Conservation (phyloP, 108 stramenopile species). For the Mediolabrus comicus region DNA sequence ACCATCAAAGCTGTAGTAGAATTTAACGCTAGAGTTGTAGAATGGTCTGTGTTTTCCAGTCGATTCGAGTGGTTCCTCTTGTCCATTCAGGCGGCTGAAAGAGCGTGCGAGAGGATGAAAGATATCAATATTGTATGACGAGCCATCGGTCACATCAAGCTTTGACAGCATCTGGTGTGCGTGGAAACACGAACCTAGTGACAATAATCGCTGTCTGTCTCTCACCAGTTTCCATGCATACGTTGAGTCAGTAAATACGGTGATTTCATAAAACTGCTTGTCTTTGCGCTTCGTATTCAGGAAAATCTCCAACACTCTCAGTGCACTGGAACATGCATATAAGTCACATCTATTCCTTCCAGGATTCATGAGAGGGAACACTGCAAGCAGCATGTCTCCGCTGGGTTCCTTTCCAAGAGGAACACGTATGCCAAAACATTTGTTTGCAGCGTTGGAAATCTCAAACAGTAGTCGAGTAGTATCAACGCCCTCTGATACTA, state of each 20-base stretch:
- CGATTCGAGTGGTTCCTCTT: constrained; percentile 13
- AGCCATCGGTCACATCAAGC: constrained; percentile 4
- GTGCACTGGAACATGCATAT: constrained; percentile 41
- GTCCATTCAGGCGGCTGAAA: constrained; percentile 42
- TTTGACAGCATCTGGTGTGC: constrained; percentile 37
- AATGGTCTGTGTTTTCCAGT: constrained; percentile 6
- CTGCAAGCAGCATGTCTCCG: constrained; percentile 12
- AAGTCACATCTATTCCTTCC: constrained; percentile 50
- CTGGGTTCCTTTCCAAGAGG: constrained; percentile 5
- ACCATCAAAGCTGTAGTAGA: constrained; percentile 31
- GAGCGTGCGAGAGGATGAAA: constrained; percentile 50
- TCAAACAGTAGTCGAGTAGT: constrained; percentile 2
- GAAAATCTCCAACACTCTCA: constrained; percentile 38
- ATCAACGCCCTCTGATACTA: constrained; percentile 21
- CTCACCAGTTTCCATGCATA: constrained; percentile 48
- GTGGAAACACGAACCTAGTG: constrained; percentile 29
- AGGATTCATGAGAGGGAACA: constrained; percentile 47
- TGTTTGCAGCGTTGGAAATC: constrained; percentile 16
- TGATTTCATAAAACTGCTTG: constrained; percentile 26
- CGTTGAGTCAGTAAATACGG: constrained; percentile 49
- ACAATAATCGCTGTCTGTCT: constrained; percentile 23
- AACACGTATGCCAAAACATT: constrained; percentile 26
- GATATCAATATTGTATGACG: constrained; percentile 44
- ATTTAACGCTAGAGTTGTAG: constrained; percentile 23
- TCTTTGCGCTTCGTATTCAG: constrained; percentile 14